A percentile compares a stretch with the other conserved stretches of the same genome.
phyloP scores from a whole-genome alignment of 805 yeast species.

The Groenewaldozyma salmanticensis region DNA sequence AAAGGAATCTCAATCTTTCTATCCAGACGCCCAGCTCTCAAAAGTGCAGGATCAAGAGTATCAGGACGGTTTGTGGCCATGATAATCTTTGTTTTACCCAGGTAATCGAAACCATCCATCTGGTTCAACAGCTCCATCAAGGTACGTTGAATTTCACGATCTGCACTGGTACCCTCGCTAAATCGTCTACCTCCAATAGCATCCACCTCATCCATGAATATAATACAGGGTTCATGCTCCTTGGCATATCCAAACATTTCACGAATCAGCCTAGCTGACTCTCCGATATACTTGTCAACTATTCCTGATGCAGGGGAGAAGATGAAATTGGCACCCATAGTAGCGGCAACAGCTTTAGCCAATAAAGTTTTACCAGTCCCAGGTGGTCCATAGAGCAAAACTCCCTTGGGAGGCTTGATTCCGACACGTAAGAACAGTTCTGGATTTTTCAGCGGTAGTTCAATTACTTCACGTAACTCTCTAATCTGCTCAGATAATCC shows the following conservation, averaged over 20 bases:
- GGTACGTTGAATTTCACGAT: slow-evolving; percentile 96
- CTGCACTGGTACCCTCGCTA: slow-evolving; percentile 97
- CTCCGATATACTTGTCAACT: slow-evolving; percentile 97
- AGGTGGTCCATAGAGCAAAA: slow-evolving; percentile 92
- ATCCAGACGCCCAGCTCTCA: slow-evolving; percentile 96
- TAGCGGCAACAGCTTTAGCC: slow-evolving; percentile 98
- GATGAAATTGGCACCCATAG: slow-evolving; percentile 95
- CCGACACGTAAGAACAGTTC: slow-evolving; percentile 94
- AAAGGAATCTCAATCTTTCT: slow-evolving; percentile 91
- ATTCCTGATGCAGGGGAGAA: slow-evolving; percentile 98
- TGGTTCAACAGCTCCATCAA: slow-evolving; percentile 94
- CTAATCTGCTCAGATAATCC: slow-evolving; percentile 93
- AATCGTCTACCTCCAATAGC: slow-evolving; percentile 98
- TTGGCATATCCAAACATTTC: slow-evolving; percentile 98
- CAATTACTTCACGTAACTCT: slow-evolving; percentile 95
- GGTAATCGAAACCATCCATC: slow-evolving; percentile 96
- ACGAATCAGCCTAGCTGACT: slow-evolving; percentile 89
- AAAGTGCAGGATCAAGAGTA: slow-evolving; percentile 91
- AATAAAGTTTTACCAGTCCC: slow-evolving; percentile 95
- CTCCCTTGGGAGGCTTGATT: slow-evolving; percentile 98
- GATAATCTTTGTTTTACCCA: slow-evolving; percentile 93
- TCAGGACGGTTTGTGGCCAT: slow-evolving; percentile 99
- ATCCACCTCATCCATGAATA: slow-evolving; percentile 97
- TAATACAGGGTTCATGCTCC: slow-evolving; percentile 97
- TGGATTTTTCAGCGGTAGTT: slow-evolving; percentile 92